Base-by-base conservation (phyloP, 2,329 filamentous ascomycete species). In the Huntiella savannae region DNA sequence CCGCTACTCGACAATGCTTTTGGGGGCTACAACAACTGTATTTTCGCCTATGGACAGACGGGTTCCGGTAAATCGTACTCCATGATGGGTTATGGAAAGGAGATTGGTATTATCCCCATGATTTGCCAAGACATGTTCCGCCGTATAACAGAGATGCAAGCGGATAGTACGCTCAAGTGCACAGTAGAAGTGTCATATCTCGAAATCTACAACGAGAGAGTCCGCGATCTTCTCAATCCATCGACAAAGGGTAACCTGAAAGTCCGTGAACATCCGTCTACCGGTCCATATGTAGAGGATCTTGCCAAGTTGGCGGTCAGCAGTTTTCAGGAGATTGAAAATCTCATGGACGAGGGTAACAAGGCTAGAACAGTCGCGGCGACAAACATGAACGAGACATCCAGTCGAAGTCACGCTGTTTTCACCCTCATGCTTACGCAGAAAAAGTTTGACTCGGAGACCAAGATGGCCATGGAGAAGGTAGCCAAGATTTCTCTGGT, bases 361-460 rank as follows among this genome's bases (percentile, higher is more conserved):
- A 98, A 98, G 64, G 91, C 91, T 33, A 75, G 91, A 68, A 98
- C 91, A 0, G 91, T 98, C 35, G 91, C 91, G 3, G 91, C 91
- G 5, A 98, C 91, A 35, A 98, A 96, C 71, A 98, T 98, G 91
- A 98, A 98, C 69, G 91, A 96, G 63, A 98, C 92, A 0, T 95
- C 86, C 50, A 94, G 86, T 73, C 80, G 91, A 68, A 96, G 88
- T 59, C 91, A 98, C 62, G 91, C 91, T 36, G 92, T 98, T 44
- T 98, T 98, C 60, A 98, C 92, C 15, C 69, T 98, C 46, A 96
- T 88, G 57, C 68, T 98, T 40, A 94, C 86, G 0, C 91, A 98
- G 61, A 96, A 95, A 62, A 78, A 83, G 50, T 81, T 82, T 58
- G 91, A 98, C 58, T 67, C 74, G 2, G 86, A 95, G 59, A 95